Evolutionary conservation across 2,329 filamentous ascomycete genomes (phyloP), one percentile per base, ranked within the genome.

Genomic region (Monascus ruber): DNA sequence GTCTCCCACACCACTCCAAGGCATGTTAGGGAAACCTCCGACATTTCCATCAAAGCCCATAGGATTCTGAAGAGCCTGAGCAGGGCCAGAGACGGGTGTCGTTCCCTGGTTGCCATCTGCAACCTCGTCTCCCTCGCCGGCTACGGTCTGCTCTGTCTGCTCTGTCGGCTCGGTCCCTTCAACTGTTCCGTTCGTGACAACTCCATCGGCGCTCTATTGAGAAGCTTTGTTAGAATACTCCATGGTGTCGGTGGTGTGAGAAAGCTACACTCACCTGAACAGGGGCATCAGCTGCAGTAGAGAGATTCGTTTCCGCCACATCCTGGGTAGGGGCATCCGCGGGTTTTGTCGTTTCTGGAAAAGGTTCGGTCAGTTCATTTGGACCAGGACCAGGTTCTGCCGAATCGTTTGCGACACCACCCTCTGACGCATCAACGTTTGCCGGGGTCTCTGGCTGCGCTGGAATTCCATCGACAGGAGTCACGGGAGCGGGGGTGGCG

Each of bases 1-100:
- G 52, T 82, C 79, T 42, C 73, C 74, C 45, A 60, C 65, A 42
- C 72, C 71, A 53, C 74, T 76, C 55, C 70, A 82, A 54, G 72
- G 73, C 72, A 80, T 77, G 47, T 70, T 71, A 25, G 72, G 58
- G 48, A 79, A 79, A 45, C 63, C 65, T 43, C 69, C 59, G 9
- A 59, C 50, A 45, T 62, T 62, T 52, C 71, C 69, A 11, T 65
- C 69, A 46, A 65, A 64, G 41, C 60, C 59, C 51, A 61, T 57
- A 27, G 51, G 49, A 39, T 54, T 60, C 27, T 45, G 42, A 24
- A 47, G 35, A 41, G 50, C 38, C 33, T 42, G 39, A 1, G 37
- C 43, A 6, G 46, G 29, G 11, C 36, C 47, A 6, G 35, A 32
- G 10, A 27, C 31, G 33, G 48, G 43, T 17, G 38, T 2, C 6